phyloP scores from a whole-genome alignment of 2,329 filamentous ascomycete genomes.

The Aspergillus fructus region DNA sequence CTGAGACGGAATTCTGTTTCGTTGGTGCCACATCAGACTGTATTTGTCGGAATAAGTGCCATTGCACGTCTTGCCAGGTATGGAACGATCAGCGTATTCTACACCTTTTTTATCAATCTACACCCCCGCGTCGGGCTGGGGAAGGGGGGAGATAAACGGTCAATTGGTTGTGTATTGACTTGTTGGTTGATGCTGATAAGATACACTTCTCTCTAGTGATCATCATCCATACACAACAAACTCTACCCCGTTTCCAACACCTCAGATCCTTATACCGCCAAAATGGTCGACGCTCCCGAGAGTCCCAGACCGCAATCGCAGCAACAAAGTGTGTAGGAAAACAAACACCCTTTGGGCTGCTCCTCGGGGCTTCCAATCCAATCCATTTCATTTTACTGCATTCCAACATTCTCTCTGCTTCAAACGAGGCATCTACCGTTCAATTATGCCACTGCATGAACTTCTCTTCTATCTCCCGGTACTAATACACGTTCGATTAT shows the following conservation, averaged over 20 bases:
- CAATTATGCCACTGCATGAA: not conserved
- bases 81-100: not conserved
- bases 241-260: not conserved
- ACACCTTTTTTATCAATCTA: not conserved
- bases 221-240: not conserved
- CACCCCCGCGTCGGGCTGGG: not conserved
- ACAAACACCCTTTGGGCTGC: constrained; percentile 14
- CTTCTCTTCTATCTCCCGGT: not conserved
- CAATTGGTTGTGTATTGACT: not conserved
- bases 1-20: not conserved
- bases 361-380: not conserved
- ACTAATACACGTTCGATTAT: constrained; percentile 17
- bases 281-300: constrained; percentile 32
- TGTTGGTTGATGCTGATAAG: not conserved
- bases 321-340: constrained; percentile 33
- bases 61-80: not conserved
- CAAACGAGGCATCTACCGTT: not conserved
- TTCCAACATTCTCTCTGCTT: not conserved
- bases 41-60: not conserved
- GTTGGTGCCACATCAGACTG: not conserved
- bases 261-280: constrained; percentile 7
- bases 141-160: not conserved
- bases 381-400: not conserved
- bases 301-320: constrained; percentile 22
- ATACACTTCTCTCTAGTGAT: not conserved